phyloP scores from a whole-genome alignment of 108 stramenopile species.

The Fistulifera solaris region DNA sequence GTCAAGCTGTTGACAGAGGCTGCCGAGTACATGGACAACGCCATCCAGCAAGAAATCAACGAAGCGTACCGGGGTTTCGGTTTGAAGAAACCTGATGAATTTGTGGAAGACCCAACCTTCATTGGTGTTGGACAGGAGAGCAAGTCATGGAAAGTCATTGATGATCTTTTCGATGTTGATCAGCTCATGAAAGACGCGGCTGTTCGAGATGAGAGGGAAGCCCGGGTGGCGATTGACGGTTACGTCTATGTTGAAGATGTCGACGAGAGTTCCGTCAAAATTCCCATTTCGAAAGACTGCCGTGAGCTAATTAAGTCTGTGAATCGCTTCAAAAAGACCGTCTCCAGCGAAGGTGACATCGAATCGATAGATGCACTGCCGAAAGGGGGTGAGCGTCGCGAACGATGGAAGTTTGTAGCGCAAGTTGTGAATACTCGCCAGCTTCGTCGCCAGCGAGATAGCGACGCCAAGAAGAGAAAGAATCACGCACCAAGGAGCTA shows the following conservation, averaged over 20 bases:
- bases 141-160: slow-evolving; percentile 21
- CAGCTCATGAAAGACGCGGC: slow-evolving; percentile 33
- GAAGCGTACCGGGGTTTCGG: slow-evolving; percentile 31
- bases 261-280: slow-evolving; percentile 50
- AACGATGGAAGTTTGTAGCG: slow-evolving; percentile 76
- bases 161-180: slow-evolving; percentile 69
- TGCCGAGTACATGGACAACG: slow-evolving; percentile 45
- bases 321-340: slow-evolving; percentile 1
- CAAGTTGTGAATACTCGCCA: slow-evolving; percentile 66
- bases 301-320: slow-evolving; percentile 16
- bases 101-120: slow-evolving; percentile 65
- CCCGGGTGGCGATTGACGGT: slow-evolving; percentile 41
- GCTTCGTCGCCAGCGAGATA: slow-evolving; percentile 26
- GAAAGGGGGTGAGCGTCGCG: slow-evolving; percentile 37
- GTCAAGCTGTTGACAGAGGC: slow-evolving; percentile 18
- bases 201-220: slow-evolving; percentile 44
- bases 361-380: slow-evolving; percentile 16
- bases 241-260: slow-evolving; percentile 69
- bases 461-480: slow-evolving; percentile 1
- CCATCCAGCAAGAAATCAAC: slow-evolving; percentile 26
- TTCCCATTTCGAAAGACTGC: slow-evolving; percentile 7
- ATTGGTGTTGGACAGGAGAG: slow-evolving; percentile 40
- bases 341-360: neutral
- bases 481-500: slow-evolving; percentile 12
- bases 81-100: slow-evolving; percentile 16